Evolutionary conservation across 176 grass and related monocot species (phyloP).

Genomic region (Hyparrhenia diplandra): DNA sequence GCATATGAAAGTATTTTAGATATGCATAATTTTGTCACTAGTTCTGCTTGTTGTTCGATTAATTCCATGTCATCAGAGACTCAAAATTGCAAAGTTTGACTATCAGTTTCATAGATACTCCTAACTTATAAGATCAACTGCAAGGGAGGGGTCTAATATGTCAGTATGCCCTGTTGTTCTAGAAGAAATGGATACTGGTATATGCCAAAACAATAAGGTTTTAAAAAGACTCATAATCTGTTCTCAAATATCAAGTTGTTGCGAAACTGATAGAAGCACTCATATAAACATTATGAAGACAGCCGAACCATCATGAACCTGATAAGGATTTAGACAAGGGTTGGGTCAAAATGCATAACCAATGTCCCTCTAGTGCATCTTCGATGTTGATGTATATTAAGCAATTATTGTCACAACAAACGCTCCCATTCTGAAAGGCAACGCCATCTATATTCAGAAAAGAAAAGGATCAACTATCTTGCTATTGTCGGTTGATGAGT

Average conservation of each 20-base stretch:
- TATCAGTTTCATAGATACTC: too few species aligned
- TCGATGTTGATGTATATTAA: background rate
- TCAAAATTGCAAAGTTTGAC: background rate
- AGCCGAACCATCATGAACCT: background rate
- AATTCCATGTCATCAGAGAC: background rate
- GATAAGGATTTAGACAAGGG: background rate
- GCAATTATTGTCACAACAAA: constrained; percentile 9
- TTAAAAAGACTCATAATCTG: background rate
- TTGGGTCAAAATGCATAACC: background rate
- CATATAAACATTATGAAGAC: background rate
- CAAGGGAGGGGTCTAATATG: background rate
- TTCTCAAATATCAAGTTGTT: background rate
- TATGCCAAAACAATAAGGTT: background rate
- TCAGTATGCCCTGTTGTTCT: too few species aligned
- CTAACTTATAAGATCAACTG: background rate
- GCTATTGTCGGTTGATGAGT: constrained; percentile 5
- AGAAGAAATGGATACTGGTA: background rate
- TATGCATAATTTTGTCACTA: background rate
- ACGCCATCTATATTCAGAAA: background rate
- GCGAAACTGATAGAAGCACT: background rate
- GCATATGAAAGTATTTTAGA: background rate
- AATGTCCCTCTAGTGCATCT: background rate
- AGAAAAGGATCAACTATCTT: constrained; percentile 11
- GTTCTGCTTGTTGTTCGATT: background rate
- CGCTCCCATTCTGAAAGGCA: background rate